Evolutionary conservation across 2,329 filamentous ascomycete species (phyloP).

Genomic region (Fusarium nygamai): DNA sequence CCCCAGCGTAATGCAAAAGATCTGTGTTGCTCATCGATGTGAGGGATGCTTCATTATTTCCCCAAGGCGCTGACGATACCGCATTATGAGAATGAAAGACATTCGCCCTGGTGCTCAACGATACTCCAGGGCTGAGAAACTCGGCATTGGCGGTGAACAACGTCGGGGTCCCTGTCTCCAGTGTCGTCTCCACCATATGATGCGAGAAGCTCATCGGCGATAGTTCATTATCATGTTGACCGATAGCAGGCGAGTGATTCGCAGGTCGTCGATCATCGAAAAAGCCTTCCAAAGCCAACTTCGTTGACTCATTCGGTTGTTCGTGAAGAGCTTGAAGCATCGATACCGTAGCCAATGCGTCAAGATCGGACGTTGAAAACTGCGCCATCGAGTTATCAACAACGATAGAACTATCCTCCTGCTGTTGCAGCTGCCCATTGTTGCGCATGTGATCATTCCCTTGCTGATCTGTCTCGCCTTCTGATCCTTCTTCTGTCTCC

Average conservation of each 20-base stretch:
- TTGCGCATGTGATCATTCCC: neutral
- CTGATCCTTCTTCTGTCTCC: neutral
- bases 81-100: neutral
- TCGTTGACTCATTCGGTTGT: neutral
- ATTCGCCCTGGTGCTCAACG: neutral
- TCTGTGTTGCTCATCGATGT: neutral
- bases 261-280: neutral
- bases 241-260: neutral
- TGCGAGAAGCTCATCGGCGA: neutral
- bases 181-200: neutral
- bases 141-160: neutral
- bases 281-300: neutral
- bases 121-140: neutral
- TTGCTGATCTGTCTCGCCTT: neutral
- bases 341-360: neutral
- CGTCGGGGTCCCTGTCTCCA: neutral
- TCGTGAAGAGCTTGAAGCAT: neutral
- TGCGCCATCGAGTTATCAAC: neutral
- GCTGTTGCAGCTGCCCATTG: neutral
- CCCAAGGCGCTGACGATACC: rapidly evolving
- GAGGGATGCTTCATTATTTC: neutral
- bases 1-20: neutral
- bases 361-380: neutral
- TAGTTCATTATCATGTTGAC: neutral
- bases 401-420: rapidly evolving